phyloP scores from a whole-genome alignment of 148 eudicot genomes.

The Limonium bicolor region DNA sequence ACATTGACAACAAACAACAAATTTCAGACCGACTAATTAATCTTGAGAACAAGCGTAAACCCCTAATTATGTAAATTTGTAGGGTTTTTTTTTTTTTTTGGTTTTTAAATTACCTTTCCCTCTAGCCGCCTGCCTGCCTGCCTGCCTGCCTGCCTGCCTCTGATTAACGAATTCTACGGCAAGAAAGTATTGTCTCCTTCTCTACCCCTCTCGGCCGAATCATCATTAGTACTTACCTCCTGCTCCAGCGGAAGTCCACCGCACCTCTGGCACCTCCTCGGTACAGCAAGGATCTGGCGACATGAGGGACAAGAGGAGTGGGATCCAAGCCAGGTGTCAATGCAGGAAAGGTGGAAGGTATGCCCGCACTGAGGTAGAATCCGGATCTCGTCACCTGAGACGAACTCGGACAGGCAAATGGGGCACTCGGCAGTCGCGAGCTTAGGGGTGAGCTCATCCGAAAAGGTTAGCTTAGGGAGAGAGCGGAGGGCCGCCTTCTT shows the following conservation, averaged over 20 bases:
- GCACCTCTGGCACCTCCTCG: constrained; percentile 13
- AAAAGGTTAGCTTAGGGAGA: constrained; percentile 32
- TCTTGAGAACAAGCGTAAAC: too few relatives aligned
- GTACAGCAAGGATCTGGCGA: constrained; percentile 42
- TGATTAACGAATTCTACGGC: too few relatives aligned
- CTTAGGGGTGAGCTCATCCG: constrained; percentile 17
- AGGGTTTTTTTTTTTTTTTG: too few relatives aligned
- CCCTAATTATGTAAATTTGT: too few relatives aligned
- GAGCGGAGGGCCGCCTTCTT: constrained; percentile 51
- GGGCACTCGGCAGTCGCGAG: constrained; percentile 56
- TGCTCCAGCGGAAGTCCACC: constrained; percentile 7
- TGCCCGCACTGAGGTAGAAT: constrained; percentile 79
- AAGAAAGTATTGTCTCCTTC: constrained; percentile 1
- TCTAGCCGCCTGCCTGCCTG: too few relatives aligned
- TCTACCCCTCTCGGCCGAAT: neutral
- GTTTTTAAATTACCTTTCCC: too few relatives aligned
- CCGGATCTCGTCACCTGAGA: constrained; percentile 45
- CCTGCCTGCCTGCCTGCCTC: too few relatives aligned
- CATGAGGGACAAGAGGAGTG: constrained; percentile 89
- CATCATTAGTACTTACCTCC: neutral
- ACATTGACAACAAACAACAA: too few relatives aligned
- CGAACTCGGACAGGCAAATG: constrained; percentile 54
- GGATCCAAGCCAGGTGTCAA: constrained; percentile 72
- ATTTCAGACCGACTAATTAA: too few relatives aligned
- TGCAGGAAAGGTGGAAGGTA: constrained; percentile 50